Percentiles rank a stretch among this genome's conserved stretches.
Evolutionary conservation across 225 moss, liverwort and hornwort genomes (phyloP).

Genomic region (Neckera pumila): DNA sequence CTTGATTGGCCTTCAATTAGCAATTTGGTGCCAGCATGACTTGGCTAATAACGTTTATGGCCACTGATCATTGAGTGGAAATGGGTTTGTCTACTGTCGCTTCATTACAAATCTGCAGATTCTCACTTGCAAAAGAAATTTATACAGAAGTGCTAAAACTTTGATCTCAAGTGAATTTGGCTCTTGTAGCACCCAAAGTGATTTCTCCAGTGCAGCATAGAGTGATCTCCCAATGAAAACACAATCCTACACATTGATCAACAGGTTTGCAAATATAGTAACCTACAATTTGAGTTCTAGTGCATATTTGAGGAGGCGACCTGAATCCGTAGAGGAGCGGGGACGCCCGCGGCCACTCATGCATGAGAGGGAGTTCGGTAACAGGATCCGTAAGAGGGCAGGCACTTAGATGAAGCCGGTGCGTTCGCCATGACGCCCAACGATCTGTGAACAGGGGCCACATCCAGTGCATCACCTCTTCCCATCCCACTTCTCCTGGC

Average conservation of each 20-base stretch:
- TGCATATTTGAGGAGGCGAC: not conserved
- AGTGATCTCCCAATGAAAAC: not conserved
- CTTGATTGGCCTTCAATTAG: not conserved
- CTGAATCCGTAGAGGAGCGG: conserved; percentile 65
- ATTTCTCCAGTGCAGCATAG: not conserved
- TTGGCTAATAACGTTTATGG: not conserved
- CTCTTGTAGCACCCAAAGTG: not conserved
- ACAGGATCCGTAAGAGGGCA: conserved; percentile 93
- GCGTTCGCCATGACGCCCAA: conserved; percentile 72
- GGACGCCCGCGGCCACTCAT: conserved; percentile 73
- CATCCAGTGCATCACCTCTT: conserved; percentile 94
- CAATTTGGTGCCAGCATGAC: not conserved
- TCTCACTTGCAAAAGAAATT: not conserved
- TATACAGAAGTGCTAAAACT: not conserved
- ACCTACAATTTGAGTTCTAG: not conserved
- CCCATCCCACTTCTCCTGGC: conserved; percentile 82
- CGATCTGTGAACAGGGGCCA: conserved; percentile 90
- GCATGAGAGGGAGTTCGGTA: conserved; percentile 65
- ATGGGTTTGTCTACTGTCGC: not conserved
- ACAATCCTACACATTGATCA: not conserved
- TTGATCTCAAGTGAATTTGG: not conserved
- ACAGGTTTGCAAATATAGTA: not conserved
- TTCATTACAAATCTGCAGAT: not conserved
- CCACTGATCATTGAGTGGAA: not conserved
- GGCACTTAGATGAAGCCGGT: conserved; percentile 59